These are phyloP conservation scores for Monosporascus sp. DNA, from an alignment of 2,329 filamentous ascomycete species.

Conservation along the genomic window DNA sequence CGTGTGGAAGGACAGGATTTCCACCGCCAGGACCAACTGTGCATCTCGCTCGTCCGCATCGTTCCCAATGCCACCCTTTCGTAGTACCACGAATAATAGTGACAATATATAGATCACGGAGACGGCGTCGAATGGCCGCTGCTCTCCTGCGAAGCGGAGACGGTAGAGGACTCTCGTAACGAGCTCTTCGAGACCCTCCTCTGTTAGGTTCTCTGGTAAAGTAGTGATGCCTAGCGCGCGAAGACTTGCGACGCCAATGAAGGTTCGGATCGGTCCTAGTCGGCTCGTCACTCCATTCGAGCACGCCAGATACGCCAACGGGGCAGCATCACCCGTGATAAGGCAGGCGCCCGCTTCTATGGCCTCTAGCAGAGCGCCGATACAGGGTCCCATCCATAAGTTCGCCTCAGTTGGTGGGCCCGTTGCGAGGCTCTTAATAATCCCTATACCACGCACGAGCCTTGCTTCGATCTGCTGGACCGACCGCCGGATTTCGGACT, in stretches of 20 bases:
- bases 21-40: slow-evolving; percentile 81
- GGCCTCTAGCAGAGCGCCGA: slow-evolving; percentile 65
- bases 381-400: slow-evolving; percentile 80
- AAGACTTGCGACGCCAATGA: slow-evolving; percentile 82
- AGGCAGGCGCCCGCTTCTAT: slow-evolving; percentile 78
- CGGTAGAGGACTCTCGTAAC: slow-evolving; percentile 87
- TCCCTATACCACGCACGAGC: slow-evolving; percentile 76
- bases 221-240: slow-evolving; percentile 70
- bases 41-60: slow-evolving; percentile 77
- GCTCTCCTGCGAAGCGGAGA: slow-evolving; percentile 82
- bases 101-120: slow-evolving; percentile 85
- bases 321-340: slow-evolving; percentile 74
- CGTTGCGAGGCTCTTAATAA: slow-evolving; percentile 74
- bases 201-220: slow-evolving; percentile 64
- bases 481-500: slow-evolving; percentile 70
- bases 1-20: slow-evolving; percentile 86
- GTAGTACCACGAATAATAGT: slow-evolving; percentile 72
- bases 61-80: slow-evolving; percentile 70
- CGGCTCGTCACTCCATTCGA: slow-evolving; percentile 69
- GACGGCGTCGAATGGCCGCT: slow-evolving; percentile 85
- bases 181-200: slow-evolving; percentile 78
- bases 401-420: slow-evolving; percentile 86
- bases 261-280: slow-evolving; percentile 70
- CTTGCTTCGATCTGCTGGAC: slow-evolving; percentile 65
- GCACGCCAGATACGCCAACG: slow-evolving; percentile 73